A percentile compares a stretch with the other conserved stretches of the same genome.
Conservation (phyloP, 2,329 filamentous ascomycete species). For the Aspergillus udagawae region DNA sequence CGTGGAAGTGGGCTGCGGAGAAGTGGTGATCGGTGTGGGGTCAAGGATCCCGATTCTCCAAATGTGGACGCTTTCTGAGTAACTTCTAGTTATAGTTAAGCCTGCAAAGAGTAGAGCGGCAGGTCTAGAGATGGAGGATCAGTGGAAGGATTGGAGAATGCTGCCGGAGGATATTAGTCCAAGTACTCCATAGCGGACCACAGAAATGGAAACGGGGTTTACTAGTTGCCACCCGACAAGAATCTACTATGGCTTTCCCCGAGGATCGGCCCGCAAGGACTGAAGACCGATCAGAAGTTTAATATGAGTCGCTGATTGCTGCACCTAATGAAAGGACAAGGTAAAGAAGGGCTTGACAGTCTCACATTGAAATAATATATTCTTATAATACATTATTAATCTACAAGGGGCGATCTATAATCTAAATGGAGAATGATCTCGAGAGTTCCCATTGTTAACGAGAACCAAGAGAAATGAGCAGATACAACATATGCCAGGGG, state of each 20-base stretch:
- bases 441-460: not conserved
- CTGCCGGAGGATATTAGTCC: not conserved
- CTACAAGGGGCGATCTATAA: not conserved
- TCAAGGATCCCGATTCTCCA: not conserved
- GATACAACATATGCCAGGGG: not conserved
- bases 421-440: not conserved
- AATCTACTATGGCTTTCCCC: not conserved
- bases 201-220: not conserved
- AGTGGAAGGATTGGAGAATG: not conserved
- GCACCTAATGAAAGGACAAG: not conserved
- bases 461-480: not conserved
- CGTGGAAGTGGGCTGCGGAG: not conserved
- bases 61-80: not conserved
- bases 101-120: not conserved
- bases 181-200: not conserved
- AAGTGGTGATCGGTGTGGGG: not conserved
- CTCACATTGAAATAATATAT: not conserved
- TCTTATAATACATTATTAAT: not conserved
- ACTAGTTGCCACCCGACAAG: not conserved
- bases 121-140: not conserved
- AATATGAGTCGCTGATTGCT: not conserved
- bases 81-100: not conserved
- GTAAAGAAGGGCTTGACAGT: not conserved
- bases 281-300: not conserved
- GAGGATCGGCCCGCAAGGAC: not conserved